phyloP scores from a whole-genome alignment of 2,329 filamentous ascomycete genomes.

The Pseudogymnoascus sp. region DNA sequence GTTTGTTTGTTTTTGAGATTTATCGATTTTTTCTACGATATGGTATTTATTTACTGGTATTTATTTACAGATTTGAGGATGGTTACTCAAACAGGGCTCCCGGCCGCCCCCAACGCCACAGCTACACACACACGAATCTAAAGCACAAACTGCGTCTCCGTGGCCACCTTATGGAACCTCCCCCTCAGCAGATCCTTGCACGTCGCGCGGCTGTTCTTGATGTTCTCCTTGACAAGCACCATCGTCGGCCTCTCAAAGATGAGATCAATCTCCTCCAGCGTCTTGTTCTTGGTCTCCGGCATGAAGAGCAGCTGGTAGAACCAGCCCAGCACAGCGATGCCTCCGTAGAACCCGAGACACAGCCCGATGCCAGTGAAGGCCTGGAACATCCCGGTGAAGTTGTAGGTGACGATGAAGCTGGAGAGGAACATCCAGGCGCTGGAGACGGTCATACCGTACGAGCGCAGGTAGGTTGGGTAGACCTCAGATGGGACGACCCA shows the following conservation, averaged over 20 bases:
- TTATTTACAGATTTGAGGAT: background rate
- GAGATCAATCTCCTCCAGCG: slow-evolving; percentile 63
- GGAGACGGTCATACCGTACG: slow-evolving; percentile 65
- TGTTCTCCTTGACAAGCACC: slow-evolving; percentile 53
- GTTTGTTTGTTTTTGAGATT: background rate
- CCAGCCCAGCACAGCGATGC: slow-evolving; percentile 62
- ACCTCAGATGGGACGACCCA: slow-evolving; percentile 62
- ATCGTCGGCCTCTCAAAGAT: slow-evolving; percentile 56
- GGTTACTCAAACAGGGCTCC: background rate
- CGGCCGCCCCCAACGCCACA: background rate
- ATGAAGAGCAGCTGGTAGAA: slow-evolving; percentile 68
- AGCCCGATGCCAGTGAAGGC: slow-evolving; percentile 60
- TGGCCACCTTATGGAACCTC: slow-evolving; percentile 7
- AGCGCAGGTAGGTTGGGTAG: slow-evolving; percentile 63
- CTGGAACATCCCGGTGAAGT: slow-evolving; percentile 61
- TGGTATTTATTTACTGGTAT: background rate
- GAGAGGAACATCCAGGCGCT: slow-evolving; percentile 61
- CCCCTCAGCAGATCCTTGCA: background rate
- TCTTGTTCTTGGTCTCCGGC: slow-evolving; percentile 61
- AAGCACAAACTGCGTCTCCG: background rate
- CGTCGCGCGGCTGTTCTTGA: slow-evolving; percentile 22
- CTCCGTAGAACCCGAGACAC: slow-evolving; percentile 63
- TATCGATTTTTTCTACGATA: background rate
- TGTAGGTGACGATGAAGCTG: slow-evolving; percentile 67
- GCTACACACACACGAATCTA: background rate